Percentiles rank a stretch among this genome's conserved stretches.
Conservation (phyloP, 257 asterid species). For the Mitragyna speciosa region DNA sequence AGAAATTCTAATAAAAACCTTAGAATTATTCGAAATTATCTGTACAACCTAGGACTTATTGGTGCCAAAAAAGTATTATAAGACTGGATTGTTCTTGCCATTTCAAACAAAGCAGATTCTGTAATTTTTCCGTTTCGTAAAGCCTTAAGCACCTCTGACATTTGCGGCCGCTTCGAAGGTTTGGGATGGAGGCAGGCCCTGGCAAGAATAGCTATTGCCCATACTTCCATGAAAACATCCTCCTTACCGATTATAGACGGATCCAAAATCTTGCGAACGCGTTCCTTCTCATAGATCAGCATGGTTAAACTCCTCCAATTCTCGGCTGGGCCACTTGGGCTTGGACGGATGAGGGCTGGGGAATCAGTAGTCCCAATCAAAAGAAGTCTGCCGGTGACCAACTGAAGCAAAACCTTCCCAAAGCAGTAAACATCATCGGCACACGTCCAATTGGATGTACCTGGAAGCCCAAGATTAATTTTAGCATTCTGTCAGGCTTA, state of each 20-base stretch:
- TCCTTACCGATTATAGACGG: neutral
- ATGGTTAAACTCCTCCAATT: slow-evolving; percentile 1
- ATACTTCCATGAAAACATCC: neutral
- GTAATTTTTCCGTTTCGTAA: slow-evolving; percentile 33
- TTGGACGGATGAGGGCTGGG: neutral
- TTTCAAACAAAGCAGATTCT: neutral
- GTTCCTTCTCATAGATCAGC: neutral
- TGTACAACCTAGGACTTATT: neutral
- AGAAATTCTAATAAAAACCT: neutral
- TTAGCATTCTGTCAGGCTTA: neutral
- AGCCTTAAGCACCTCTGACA: slow-evolving; percentile 70
- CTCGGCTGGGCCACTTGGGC: neutral
- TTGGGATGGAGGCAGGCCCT: slow-evolving; percentile 11
- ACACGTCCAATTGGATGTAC: neutral
- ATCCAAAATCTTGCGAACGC: neutral
- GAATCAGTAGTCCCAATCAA: neutral
- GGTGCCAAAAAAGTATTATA: neutral
- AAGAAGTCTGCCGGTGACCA: slow-evolving; percentile 5
- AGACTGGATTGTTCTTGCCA: neutral
- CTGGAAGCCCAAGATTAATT: neutral
- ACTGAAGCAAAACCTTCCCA: slow-evolving; percentile 11
- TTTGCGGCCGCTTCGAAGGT: slow-evolving; percentile 37
- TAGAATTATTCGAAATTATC: neutral
- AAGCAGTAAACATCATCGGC: slow-evolving; percentile 14
- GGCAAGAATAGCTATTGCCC: slow-evolving; percentile 5